phyloP scores from a whole-genome alignment of 2,329 filamentous ascomycete genomes.

The Diaporthe aspalathi region DNA sequence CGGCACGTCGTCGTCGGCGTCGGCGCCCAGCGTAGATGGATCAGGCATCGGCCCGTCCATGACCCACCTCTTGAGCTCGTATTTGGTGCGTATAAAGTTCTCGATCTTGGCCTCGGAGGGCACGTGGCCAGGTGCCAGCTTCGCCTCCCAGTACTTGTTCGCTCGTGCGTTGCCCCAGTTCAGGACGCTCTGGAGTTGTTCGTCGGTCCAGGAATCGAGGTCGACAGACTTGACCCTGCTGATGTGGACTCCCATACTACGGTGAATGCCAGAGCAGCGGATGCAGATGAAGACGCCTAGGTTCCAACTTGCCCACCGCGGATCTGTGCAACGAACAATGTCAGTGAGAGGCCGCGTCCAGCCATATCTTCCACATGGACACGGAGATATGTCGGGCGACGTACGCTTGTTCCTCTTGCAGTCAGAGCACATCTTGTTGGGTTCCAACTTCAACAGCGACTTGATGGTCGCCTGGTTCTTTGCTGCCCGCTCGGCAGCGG shows the following conservation, averaged over 20 bases:
- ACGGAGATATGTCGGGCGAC: slow-evolving; percentile 49
- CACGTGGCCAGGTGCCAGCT: slow-evolving; percentile 88
- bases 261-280: slow-evolving; percentile 97
- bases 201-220: slow-evolving; percentile 97
- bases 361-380: background rate
- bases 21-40: slow-evolving; percentile 84
- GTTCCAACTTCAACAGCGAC: slow-evolving; percentile 90
- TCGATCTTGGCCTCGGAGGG: slow-evolving; percentile 98
- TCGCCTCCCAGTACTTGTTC: slow-evolving; percentile 99
- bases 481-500: slow-evolving; percentile 86
- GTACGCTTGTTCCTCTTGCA: slow-evolving; percentile 99
- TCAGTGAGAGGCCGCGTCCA: background rate
- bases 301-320: slow-evolving; percentile 99
- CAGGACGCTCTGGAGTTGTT: slow-evolving; percentile 92
- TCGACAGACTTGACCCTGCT: slow-evolving; percentile 98
- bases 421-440: slow-evolving; percentile 97
- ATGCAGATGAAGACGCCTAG: slow-evolving; percentile 98
- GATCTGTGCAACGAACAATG: slow-evolving; percentile 70
- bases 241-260: slow-evolving; percentile 98
- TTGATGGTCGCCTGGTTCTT: slow-evolving; percentile 96
- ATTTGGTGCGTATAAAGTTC: slow-evolving; percentile 99
- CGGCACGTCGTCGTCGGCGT: slow-evolving; percentile 85
- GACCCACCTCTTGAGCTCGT: slow-evolving; percentile 98
- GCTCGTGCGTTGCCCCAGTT: slow-evolving; percentile 96
- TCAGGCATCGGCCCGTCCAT: slow-evolving; percentile 97